phyloP scores from a whole-genome alignment of 805 yeast species.

The Lipomyces kockii region DNA sequence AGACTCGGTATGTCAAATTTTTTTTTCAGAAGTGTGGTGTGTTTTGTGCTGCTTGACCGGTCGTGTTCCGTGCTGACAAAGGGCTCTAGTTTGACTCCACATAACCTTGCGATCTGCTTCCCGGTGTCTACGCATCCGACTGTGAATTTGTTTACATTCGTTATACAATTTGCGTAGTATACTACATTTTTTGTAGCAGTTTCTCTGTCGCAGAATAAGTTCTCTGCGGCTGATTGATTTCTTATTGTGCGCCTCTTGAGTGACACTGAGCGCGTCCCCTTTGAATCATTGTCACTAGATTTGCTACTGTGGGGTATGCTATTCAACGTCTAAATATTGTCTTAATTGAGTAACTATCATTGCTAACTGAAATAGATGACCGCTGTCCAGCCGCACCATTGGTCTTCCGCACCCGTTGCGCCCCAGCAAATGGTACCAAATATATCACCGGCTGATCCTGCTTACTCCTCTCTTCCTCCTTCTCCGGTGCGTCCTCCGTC shows the following conservation, averaged over 20 bases:
- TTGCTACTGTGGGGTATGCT: background rate
- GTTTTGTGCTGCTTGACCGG: background rate
- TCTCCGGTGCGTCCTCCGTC: slow-evolving; percentile 5
- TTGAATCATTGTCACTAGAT: background rate
- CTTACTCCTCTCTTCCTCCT: slow-evolving; percentile 3
- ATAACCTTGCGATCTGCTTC: background rate
- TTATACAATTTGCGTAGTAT: background rate
- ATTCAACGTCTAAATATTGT: background rate
- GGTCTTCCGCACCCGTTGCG: background rate
- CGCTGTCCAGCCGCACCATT: slow-evolving; percentile 2
- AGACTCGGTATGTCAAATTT: background rate
- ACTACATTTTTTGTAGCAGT: too few species aligned
- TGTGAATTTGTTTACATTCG: background rate
- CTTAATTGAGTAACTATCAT: background rate
- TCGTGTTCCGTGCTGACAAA: background rate
- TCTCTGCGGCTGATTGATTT: background rate
- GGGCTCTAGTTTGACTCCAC: background rate
- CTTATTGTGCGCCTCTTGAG: background rate
- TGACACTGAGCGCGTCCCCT: too few species aligned
- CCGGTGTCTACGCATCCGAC: background rate
- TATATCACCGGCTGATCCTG: background rate
- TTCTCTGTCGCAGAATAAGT: background rate
- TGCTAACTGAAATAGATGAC: slow-evolving; percentile 5
- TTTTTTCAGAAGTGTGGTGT: too few species aligned
- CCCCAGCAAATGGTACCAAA: background rate